Conservation (phyloP, 2,329 filamentous ascomycete genomes). For the Aspergillus neoniger region DNA sequence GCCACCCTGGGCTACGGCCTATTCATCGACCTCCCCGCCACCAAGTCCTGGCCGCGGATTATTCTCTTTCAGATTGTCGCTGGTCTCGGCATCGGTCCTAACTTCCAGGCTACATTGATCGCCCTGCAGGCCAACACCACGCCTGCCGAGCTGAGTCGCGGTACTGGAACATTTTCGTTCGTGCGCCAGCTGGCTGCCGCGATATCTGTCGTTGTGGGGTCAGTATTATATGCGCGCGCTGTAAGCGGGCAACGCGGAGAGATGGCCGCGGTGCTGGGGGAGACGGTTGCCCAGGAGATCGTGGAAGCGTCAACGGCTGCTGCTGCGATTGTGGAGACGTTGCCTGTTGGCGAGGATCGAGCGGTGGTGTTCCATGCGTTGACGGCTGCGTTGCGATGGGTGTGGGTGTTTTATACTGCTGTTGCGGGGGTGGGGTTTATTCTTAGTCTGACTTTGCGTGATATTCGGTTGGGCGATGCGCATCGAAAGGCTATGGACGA, state of each 20-base stretch:
- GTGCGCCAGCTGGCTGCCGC: neutral
- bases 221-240: neutral
- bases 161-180: neutral
- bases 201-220: slow-evolving; percentile 4
- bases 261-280: neutral
- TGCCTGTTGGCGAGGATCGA: neutral
- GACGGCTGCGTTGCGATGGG: neutral
- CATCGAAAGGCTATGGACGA: neutral
- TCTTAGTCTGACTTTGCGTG: neutral
- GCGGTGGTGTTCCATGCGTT: neutral
- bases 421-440: neutral
- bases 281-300: neutral
- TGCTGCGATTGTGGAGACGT: neutral
- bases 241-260: neutral
- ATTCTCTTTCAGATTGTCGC: slow-evolving; percentile 33
- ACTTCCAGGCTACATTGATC: slow-evolving; percentile 23
- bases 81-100: slow-evolving; percentile 13
- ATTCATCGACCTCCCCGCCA: slow-evolving; percentile 52
- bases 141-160: neutral
- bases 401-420: slow-evolving; percentile 1
- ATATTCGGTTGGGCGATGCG: neutral
- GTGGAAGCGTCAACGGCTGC: neutral
- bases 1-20: slow-evolving; percentile 62
- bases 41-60: slow-evolving; percentile 44
- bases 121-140: slow-evolving; percentile 1